These are phyloP conservation scores for Neofusicoccum laricinum DNA, from an alignment of 2,329 filamentous ascomycete species.

Conservation along the genomic window DNA sequence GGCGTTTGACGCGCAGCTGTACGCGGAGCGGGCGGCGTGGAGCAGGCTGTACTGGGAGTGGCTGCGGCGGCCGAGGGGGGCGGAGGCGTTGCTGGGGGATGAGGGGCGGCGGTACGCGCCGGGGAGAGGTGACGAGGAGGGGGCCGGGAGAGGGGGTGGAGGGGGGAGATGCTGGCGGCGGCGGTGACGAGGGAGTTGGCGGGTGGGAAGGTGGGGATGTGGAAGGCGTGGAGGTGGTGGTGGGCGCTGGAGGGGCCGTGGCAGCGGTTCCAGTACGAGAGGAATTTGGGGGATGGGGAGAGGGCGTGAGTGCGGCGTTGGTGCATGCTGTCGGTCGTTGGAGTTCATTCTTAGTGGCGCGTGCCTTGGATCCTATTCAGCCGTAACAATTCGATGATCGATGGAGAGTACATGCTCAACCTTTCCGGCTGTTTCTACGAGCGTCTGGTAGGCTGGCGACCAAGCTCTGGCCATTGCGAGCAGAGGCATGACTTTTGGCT, in stretches of 20 bases:
- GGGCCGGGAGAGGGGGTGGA: not conserved
- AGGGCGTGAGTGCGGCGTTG: not conserved
- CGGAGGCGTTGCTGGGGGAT: not conserved
- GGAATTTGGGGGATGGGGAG: not conserved
- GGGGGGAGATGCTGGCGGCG: not conserved
- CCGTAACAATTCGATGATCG: no score
- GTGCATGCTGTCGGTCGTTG: not conserved
- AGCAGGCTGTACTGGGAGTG: conserved; percentile 29
- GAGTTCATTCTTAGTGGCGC: no score
- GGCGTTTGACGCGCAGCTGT: conserved; percentile 27
- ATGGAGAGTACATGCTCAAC: no score
- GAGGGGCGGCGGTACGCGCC: not conserved
- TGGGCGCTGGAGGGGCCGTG: conserved; percentile 6
- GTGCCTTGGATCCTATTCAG: no score
- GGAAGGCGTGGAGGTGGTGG: not conserved
- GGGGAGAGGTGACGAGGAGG: not conserved
- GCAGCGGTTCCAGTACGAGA: conserved; percentile 4
- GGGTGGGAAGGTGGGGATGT: not conserved
- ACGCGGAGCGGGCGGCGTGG: conserved; percentile 21
- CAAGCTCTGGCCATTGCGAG: no score
- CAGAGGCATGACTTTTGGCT: no score
- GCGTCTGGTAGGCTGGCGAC: no score
- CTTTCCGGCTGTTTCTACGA: no score
- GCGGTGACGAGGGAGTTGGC: conserved; percentile 13
- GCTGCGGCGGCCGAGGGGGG: not conserved